Conservation (phyloP, 179 eudicot species). For the Spinacia oleracea region DNA sequence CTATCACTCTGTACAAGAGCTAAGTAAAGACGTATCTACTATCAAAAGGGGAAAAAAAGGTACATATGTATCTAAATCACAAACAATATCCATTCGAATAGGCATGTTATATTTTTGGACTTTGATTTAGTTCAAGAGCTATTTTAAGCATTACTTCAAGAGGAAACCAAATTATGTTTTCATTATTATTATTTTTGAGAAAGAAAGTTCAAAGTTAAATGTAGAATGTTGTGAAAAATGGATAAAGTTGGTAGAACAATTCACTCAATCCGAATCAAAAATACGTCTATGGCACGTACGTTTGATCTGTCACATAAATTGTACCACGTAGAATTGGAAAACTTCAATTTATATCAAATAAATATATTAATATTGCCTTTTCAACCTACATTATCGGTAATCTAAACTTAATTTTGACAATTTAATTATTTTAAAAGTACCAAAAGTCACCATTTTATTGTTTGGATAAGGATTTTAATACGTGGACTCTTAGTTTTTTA, state of each 20-base stretch:
- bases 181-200: neutral
- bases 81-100: neutral
- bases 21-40: neutral
- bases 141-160: neutral
- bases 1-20: neutral
- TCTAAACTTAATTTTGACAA: neutral
- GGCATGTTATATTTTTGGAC: neutral
- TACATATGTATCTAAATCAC: neutral
- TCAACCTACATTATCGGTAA: neutral
- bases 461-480: neutral
- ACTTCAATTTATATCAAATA: neutral
- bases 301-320: neutral
- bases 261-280: constrained; percentile 1
- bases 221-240: neutral
- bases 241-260: constrained; percentile 5
- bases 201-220: neutral
- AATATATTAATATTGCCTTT: neutral
- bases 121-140: neutral
- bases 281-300: constrained; percentile 10
- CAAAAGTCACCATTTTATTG: neutral
- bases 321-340: neutral
- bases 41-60: too few relatives aligned
- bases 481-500: neutral
- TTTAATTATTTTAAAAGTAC: neutral
- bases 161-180: neutral